phyloP scores from a whole-genome alignment of 768 basidiomycete genomes.

The Rhodotorula graminis region DNA sequence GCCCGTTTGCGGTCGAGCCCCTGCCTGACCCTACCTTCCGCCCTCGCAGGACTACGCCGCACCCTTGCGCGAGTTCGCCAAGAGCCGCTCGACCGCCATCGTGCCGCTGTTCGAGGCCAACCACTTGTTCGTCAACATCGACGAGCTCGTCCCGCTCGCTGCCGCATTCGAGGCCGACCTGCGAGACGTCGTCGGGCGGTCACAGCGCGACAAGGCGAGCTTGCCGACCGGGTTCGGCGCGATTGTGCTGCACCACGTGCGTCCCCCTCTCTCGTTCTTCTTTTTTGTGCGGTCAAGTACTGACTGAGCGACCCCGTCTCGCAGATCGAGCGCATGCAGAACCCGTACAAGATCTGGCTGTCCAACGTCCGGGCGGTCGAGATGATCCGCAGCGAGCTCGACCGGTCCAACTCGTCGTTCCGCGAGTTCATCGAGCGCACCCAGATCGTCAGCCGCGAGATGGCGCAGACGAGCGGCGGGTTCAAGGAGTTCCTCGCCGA shows the following conservation, averaged over 20 bases:
- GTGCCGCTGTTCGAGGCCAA: conserved; percentile 86
- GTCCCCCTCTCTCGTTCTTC: conserved; percentile 24
- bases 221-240: conserved; percentile 70
- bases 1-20: background rate
- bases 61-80: conserved; percentile 79
- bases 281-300: too few relatives aligned
- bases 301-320: background rate
- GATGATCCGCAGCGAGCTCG: conserved; percentile 21
- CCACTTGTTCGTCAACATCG: conserved; percentile 77
- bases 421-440: conserved; percentile 78
- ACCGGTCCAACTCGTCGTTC: conserved; percentile 64
- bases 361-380: conserved; percentile 14
- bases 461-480: conserved; percentile 63
- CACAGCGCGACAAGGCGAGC: conserved; percentile 57
- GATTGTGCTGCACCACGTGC: conserved; percentile 68
- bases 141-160: conserved; percentile 66
- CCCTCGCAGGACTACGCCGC: conserved; percentile 70
- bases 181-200: conserved; percentile 72
- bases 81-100: conserved; percentile 76
- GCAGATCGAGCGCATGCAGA: conserved; percentile 32
- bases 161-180: conserved; percentile 86
- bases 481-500: conserved; percentile 29
- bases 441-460: conserved; percentile 51
- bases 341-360: conserved; percentile 33
- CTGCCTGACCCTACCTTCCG: background rate